Percentiles rank a stretch among this genome's conserved stretches.
Evolutionary conservation across 2,329 filamentous ascomycete species (phyloP).

Genomic region (Pseudopyrenochaeta lycopersici): DNA sequence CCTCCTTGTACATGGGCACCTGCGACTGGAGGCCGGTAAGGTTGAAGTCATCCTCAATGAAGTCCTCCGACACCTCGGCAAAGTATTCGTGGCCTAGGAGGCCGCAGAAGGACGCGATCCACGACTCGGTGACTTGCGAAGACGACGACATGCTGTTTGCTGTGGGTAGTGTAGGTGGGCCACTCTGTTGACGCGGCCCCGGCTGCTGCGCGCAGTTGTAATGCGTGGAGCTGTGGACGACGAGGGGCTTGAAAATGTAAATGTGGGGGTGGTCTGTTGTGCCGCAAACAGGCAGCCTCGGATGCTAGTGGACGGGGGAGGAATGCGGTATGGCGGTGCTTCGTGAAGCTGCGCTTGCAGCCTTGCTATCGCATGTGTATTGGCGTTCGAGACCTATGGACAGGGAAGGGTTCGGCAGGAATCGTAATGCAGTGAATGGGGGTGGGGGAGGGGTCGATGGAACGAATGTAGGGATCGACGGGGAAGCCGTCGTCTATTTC

Average conservation of each 20-base stretch:
- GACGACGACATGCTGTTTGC: constrained; percentile 61
- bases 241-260: constrained; percentile 41
- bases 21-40: constrained; percentile 93
- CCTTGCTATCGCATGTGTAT: constrained; percentile 27
- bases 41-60: constrained; percentile 99
- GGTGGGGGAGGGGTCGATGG: constrained; percentile 21
- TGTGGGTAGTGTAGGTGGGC: constrained; percentile 10
- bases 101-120: constrained; percentile 97
- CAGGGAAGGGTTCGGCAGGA: constrained; percentile 12
- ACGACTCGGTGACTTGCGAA: constrained; percentile 77
- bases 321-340: background rate
- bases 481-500: background rate
- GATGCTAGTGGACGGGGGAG: background rate
- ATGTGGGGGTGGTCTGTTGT: constrained; percentile 32
- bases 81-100: constrained; percentile 98
- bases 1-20: constrained; percentile 99
- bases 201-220: constrained; percentile 29
- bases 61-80: constrained; percentile 97
- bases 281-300: constrained; percentile 4
- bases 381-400: constrained; percentile 8
- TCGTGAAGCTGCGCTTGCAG: constrained; percentile 24
- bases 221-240: constrained; percentile 22
- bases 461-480: constrained; percentile 17
- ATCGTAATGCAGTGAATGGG: constrained; percentile 17
- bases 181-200: constrained; percentile 23